Evolutionary conservation across 2,329 filamentous ascomycete species (phyloP).

Genomic region (Escovopsis sp.): DNA sequence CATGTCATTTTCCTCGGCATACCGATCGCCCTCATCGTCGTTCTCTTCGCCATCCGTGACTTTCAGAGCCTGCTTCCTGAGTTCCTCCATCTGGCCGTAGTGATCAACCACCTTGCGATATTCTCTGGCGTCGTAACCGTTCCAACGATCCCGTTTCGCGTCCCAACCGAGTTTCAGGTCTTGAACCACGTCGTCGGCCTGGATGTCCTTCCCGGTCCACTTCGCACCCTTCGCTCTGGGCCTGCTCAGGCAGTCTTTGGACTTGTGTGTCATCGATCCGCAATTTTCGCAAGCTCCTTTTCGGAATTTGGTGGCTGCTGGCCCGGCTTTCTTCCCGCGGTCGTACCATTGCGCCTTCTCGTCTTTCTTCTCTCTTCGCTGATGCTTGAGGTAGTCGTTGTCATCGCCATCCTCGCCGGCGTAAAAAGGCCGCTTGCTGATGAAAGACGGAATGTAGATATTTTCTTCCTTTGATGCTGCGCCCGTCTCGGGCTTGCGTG

Average conservation of each 20-base stretch:
- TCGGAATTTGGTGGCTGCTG: conserved; percentile 88
- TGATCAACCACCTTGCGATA: conserved; percentile 80
- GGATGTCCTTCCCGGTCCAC: conserved; percentile 85
- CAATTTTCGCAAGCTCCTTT: conserved; percentile 99
- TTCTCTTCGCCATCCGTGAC: conserved; percentile 19
- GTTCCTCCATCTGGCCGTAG: conserved; percentile 70
- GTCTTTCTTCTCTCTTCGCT: conserved; percentile 50
- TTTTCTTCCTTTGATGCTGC: conserved; percentile 70
- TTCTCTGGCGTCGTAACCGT: conserved; percentile 85
- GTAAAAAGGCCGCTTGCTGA: conserved; percentile 96
- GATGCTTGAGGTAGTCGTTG: conserved; percentile 90
- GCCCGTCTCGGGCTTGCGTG: conserved; percentile 20
- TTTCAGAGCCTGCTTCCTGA: conserved; percentile 43
- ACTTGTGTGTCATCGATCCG: conserved; percentile 91
- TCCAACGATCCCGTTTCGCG: conserved; percentile 94
- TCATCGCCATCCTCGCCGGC: conserved; percentile 63
- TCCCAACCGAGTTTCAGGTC: conserved; percentile 87
- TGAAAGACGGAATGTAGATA: conserved; percentile 96
- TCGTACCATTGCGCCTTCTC: conserved; percentile 83
- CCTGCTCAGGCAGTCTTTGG: conserved; percentile 80
- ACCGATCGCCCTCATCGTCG: conserved; percentile 51
- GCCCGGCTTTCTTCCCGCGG: conserved; percentile 67
- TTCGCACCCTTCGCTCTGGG: conserved; percentile 81
- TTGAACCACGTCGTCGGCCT: conserved; percentile 78
- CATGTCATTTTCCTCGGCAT: conserved; percentile 95